phyloP scores from a whole-genome alignment of 2,329 filamentous ascomycete species.

The Xylariaceae sp. region DNA sequence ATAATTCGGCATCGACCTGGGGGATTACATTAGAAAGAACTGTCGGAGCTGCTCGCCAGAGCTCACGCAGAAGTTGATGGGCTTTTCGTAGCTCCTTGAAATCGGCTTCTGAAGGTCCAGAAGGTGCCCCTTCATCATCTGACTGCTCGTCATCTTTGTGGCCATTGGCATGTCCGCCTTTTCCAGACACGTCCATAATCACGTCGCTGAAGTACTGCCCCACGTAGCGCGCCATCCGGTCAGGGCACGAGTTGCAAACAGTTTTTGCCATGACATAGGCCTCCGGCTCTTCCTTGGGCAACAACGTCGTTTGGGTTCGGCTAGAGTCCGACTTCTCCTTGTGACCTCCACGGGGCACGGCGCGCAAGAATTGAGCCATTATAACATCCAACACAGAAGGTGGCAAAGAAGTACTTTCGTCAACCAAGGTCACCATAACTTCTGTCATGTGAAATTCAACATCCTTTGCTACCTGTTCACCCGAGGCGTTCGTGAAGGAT shows the following conservation, averaged over 20 bases:
- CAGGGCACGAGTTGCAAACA: conserved; percentile 80
- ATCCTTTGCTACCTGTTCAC: conserved; percentile 84
- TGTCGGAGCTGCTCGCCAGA: conserved; percentile 86
- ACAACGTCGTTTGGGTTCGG: conserved; percentile 73
- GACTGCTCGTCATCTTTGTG: conserved; percentile 55
- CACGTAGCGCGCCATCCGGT: conserved; percentile 92
- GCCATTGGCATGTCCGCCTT: conserved; percentile 51
- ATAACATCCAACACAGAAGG: conserved; percentile 84
- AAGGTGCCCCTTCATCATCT: conserved; percentile 55
- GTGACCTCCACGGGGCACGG: conserved; percentile 63
- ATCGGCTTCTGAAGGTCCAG: conserved; percentile 73
- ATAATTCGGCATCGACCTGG: conserved; percentile 86
- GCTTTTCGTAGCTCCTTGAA: conserved; percentile 84
- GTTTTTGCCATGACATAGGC: conserved; percentile 97
- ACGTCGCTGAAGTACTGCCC: conserved; percentile 97
- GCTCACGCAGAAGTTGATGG: conserved; percentile 79
- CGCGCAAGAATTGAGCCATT: conserved; percentile 90
- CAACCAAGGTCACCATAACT: conserved; percentile 77
- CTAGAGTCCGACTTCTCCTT: conserved; percentile 59
- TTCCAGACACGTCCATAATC: conserved; percentile 76
- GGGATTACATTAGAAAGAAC: conserved; percentile 91
- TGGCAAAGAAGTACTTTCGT: conserved; percentile 74
- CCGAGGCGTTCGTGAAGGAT: conserved; percentile 65
- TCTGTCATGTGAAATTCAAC: conserved; percentile 90
- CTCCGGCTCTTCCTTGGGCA: conserved; percentile 81